Conservation (phyloP, 441 rosid species). For the Biscutella laevigata region DNA sequence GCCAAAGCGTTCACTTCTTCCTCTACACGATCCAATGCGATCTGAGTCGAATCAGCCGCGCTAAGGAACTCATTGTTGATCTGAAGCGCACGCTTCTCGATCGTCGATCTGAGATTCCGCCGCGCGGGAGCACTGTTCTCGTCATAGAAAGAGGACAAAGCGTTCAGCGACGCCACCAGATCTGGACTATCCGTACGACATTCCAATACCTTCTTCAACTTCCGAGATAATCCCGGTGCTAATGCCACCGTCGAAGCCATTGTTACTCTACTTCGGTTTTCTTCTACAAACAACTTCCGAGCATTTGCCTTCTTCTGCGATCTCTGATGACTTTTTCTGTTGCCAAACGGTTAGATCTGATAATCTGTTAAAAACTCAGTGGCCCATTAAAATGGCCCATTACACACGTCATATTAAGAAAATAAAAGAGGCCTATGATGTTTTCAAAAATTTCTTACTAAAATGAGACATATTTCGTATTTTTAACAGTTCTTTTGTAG, state of each 20-base stretch:
- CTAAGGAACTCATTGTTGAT: slow-evolving; percentile 77
- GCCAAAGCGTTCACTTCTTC: slow-evolving; percentile 83
- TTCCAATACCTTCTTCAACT: slow-evolving; percentile 86
- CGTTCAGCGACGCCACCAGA: slow-evolving; percentile 68
- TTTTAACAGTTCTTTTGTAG: no score
- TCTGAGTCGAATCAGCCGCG: slow-evolving; percentile 70
- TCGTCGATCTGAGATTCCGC: slow-evolving; percentile 95
- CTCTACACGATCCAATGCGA: slow-evolving; percentile 85
- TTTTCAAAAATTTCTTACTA: no score
- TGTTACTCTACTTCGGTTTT: background rate
- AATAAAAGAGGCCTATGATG: no score
- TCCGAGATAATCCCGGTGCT: slow-evolving; percentile 92
- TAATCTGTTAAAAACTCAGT: no score
- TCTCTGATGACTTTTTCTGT: no score
- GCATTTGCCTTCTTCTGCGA: slow-evolving; percentile 12
- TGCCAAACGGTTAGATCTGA: no score
- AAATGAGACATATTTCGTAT: no score
- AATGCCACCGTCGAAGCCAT: slow-evolving; percentile 56
- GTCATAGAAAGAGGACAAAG: slow-evolving; percentile 74
- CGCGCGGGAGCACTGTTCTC: slow-evolving; percentile 85
- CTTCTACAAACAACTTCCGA: slow-evolving; percentile 12
- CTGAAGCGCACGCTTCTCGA: slow-evolving; percentile 85
- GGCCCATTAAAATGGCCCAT: no score
- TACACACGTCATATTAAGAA: no score
- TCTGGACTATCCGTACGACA: slow-evolving; percentile 83